Evolutionary conservation across 306 rosid species (phyloP).

Genomic region (Fragaria iinumae): DNA sequence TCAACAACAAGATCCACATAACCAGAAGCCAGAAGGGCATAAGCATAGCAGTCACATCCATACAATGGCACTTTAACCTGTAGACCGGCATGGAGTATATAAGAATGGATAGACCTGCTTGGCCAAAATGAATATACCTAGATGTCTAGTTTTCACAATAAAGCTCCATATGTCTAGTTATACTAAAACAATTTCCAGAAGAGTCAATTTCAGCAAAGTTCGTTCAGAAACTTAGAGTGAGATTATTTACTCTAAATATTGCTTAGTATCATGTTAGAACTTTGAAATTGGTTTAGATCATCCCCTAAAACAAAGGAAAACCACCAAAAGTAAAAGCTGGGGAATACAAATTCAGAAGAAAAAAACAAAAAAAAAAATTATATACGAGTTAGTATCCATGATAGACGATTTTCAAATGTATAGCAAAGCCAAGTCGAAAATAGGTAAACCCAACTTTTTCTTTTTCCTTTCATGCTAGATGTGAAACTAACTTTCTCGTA

Average conservation of each 20-base stretch:
- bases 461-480: not conserved
- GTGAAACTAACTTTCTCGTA: not conserved
- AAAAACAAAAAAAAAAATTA: no score
- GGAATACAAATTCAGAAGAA: no score
- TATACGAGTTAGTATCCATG: not conserved
- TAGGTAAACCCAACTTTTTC: not conserved
- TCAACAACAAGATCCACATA: conserved; percentile 92
- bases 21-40: conserved; percentile 91
- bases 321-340: conserved; percentile 7
- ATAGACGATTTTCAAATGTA: not conserved
- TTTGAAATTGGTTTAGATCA: not conserved
- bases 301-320: not conserved
- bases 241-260: not conserved
- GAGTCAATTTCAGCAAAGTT: not conserved
- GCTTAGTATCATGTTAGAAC: not conserved
- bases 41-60: conserved; percentile 98
- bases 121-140: not conserved
- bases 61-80: conserved; percentile 93
- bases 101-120: not conserved
- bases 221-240: not conserved
- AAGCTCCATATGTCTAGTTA: not conserved
- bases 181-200: conserved; percentile 4
- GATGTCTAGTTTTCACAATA: not conserved
- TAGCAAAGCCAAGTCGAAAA: not conserved
- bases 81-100: conserved; percentile 9